phyloP scores from a whole-genome alignment of 1,284 basidiomycete genomes.

The Microbotryum silenes-acaulis region DNA sequence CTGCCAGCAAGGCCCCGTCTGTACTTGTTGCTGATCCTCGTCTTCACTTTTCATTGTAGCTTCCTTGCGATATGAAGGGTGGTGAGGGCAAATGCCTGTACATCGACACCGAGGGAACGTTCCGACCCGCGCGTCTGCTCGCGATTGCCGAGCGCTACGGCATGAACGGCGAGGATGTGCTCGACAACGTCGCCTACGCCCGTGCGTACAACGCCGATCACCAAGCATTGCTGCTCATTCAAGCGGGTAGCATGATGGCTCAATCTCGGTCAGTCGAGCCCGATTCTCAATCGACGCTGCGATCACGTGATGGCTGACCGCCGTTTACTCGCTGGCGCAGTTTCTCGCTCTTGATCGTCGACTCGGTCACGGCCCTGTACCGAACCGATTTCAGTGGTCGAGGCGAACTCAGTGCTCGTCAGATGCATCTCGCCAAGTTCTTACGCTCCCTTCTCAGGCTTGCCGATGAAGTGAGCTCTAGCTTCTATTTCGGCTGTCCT shows the following conservation, averaged over 20 bases:
- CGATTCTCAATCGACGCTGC: background rate
- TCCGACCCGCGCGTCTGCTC: conserved; percentile 88
- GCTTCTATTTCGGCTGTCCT: background rate
- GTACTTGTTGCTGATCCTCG: background rate
- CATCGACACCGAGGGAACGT: conserved; percentile 98
- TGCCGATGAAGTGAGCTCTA: conserved; percentile 74
- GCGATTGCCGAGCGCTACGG: conserved; percentile 94
- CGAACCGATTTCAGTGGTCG: conserved; percentile 93
- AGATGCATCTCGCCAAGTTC: conserved; percentile 97
- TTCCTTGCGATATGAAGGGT: conserved; percentile 95
- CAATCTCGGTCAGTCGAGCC: conserved; percentile 66
- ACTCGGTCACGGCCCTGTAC: conserved; percentile 93
- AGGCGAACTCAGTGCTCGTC: conserved; percentile 89
- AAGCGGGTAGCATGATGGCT: conserved; percentile 93
- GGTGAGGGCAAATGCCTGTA: conserved; percentile 98
- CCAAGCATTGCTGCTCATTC: conserved; percentile 80
- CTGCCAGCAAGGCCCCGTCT: too few species aligned
- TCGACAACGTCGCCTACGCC: conserved; percentile 98
- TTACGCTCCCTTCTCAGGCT: conserved; percentile 83
- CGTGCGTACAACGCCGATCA: conserved; percentile 98
- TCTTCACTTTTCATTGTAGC: conserved; percentile 39
- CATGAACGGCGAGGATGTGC: conserved; percentile 90
- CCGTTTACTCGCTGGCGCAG: conserved; percentile 45
- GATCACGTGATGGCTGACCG: background rate
- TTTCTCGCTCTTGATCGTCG: conserved; percentile 92